Conservation (phyloP, 2,329 filamentous ascomycete genomes). For the Acephala macrosclerotiorum region DNA sequence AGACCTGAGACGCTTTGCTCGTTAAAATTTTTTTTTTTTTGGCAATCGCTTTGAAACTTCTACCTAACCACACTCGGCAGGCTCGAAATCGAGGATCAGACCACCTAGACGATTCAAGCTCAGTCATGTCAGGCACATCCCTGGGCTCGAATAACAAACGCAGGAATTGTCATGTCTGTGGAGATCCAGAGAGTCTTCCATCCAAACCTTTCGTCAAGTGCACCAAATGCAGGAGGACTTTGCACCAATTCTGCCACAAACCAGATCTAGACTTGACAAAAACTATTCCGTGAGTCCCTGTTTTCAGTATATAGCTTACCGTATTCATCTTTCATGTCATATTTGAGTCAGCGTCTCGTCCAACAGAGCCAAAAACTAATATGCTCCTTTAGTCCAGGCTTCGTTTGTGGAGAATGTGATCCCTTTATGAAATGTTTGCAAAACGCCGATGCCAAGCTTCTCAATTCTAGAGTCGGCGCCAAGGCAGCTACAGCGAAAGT, state of each 20-base stretch:
- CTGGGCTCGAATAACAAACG: constrained; percentile 31
- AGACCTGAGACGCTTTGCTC: constrained; percentile 69
- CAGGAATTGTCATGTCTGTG: constrained; percentile 35
- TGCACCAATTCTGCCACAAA: background rate
- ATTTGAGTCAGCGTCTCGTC: background rate
- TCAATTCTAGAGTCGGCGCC: background rate
- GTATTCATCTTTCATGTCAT: too few species aligned
- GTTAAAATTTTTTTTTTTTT: background rate
- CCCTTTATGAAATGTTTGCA: background rate
- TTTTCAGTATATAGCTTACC: background rate
- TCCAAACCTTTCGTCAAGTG: constrained; percentile 33
- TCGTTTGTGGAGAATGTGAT: background rate
- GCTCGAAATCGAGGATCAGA: constrained; percentile 22
- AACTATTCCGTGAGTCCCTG: background rate
- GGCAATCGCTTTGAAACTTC: background rate
- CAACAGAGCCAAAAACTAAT: background rate
- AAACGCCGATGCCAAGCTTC: background rate
- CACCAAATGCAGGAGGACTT: constrained; percentile 24
- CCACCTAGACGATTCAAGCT: constrained; percentile 36
- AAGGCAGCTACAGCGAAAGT: background rate
- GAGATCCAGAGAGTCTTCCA: constrained; percentile 18
- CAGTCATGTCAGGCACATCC: constrained; percentile 34
- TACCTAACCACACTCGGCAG: constrained; percentile 30
- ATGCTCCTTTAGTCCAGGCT: background rate
- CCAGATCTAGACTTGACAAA: background rate